Evolutionary conservation across 2,329 filamentous ascomycete genomes (phyloP).

Genomic region (Pseudogymnoascus sp.): DNA sequence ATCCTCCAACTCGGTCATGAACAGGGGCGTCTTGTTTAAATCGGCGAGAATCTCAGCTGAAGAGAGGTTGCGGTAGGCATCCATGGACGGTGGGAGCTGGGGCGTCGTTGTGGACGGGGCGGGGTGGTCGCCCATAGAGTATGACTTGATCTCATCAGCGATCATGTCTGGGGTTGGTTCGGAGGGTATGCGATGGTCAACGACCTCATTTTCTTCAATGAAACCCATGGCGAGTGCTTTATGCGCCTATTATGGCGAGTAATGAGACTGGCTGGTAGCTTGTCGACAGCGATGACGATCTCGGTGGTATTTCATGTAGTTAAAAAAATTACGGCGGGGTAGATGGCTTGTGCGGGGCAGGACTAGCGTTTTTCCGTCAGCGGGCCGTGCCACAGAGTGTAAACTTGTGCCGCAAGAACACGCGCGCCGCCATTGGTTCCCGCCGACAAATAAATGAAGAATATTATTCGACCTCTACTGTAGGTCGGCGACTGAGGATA

Average conservation of each 20-base stretch:
- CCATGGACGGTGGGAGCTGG: conserved; percentile 48
- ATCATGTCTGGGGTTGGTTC: neutral
- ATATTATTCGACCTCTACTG: neutral
- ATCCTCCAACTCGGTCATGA: conserved; percentile 90
- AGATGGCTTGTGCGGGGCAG: neutral
- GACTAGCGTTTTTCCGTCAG: conserved; percentile 1
- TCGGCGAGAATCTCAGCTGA: conserved; percentile 53
- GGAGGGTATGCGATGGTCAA: neutral
- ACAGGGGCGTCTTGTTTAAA: conserved; percentile 69
- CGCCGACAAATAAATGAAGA: neutral
- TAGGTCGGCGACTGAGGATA: neutral
- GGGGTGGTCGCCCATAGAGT: conserved; percentile 23
- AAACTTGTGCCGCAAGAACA: neutral
- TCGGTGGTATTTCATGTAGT: neutral
- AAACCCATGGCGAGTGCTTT: conserved; percentile 10
- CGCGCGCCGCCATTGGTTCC: neutral
- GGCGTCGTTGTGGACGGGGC: conserved; percentile 16
- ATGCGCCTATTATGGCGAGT: neutral
- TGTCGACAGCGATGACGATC: neutral
- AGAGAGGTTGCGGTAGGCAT: conserved; percentile 45
- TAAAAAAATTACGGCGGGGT: conserved; percentile 2
- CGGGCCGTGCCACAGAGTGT: neutral
- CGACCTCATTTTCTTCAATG: conserved; percentile 12
- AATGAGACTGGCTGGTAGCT: neutral
- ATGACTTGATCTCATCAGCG: conserved; percentile 15